Conservation (phyloP, 1,284 basidiomycete genomes). For the Tylopilus sp. region DNA sequence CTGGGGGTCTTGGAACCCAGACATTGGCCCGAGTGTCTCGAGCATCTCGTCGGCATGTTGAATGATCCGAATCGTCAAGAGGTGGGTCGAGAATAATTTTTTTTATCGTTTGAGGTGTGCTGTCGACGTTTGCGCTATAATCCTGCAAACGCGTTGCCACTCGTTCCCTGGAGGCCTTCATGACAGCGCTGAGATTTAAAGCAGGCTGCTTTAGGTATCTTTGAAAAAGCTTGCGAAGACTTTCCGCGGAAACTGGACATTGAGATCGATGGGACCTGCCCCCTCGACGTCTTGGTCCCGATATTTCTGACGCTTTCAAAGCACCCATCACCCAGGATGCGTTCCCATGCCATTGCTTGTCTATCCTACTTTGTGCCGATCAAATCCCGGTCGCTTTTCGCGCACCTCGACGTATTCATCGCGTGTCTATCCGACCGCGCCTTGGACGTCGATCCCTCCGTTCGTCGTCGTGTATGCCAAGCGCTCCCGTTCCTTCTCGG, state of each 20-base stretch:
- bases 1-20: conserved; percentile 87
- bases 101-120: neutral
- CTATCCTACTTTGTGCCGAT: conserved; percentile 94
- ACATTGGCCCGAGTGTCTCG: conserved; percentile 94
- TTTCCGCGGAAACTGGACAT: conserved; percentile 96
- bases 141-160: neutral
- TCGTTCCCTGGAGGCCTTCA: conserved; percentile 15
- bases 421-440: conserved; percentile 95
- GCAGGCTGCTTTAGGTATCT: conserved; percentile 93
- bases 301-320: conserved; percentile 92
- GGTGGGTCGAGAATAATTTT: conserved; percentile 62
- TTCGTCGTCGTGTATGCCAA: conserved; percentile 96
- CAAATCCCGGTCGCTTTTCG: conserved; percentile 83
- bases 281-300: conserved; percentile 94
- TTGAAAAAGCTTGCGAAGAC: conserved; percentile 98
- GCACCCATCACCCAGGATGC: conserved; percentile 89
- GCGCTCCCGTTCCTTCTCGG: conserved; percentile 95
- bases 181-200: conserved; percentile 31
- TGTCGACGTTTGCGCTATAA: neutral
- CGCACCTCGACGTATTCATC: conserved; percentile 95
- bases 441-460: conserved; percentile 90
- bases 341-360: conserved; percentile 93
- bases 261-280: conserved; percentile 87
- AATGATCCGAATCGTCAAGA: conserved; percentile 86
- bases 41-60: conserved; percentile 82